Evolutionary conservation across 228 moss, liverwort and hornwort species (phyloP), one percentile per base, ranked within the genome.

Genomic region (Sphagnum fallax): DNA sequence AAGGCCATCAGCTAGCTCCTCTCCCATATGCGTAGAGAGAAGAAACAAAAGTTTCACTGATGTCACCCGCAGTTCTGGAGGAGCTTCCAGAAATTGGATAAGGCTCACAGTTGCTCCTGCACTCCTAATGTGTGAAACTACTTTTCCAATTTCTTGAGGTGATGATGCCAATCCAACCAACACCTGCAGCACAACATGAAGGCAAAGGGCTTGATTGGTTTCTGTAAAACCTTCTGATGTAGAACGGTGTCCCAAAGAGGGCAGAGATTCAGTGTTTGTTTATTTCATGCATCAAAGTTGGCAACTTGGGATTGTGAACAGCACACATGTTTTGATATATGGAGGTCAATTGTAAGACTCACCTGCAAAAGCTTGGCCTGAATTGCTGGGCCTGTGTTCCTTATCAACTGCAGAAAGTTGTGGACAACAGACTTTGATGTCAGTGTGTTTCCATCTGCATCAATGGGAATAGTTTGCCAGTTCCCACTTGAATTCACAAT

Each of bases 81-180:
- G 87, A 5, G 89, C 98, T 80, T 98, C 98, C 49, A 98, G 73
- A 71, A 98, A 98, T 73, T 98, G 93, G 16, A 98, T 94, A 61
- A 98, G 73, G 70, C 85, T 94, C 64, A 89, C 84, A 6, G 89
- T 81, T 52, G 98, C 98, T 55, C 94, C 98, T 6, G 94, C 92
- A 71, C 98, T 98, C 67, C 89, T 86, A 77, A 98, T 90, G 75
- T 90, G 89, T 52, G 89, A 82, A 5, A 98, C 94, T 7, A 98
- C 89, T 67, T 69, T 84, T 8, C 77, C 50, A 52, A 98, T 84
- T 5, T 87, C 85, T 64, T 66, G 74, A 5, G 74, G 69, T 32
- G 98, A 98, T 6, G 98, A 90, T 52, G 98, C 98, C 71, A 98
- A 76, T 59, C 98, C 98, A 59, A 98, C 94, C 47, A 98, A 70